Evolutionary conservation across 2,329 filamentous ascomycete genomes (phyloP).

Genomic region (Microdochium bolleyi): DNA sequence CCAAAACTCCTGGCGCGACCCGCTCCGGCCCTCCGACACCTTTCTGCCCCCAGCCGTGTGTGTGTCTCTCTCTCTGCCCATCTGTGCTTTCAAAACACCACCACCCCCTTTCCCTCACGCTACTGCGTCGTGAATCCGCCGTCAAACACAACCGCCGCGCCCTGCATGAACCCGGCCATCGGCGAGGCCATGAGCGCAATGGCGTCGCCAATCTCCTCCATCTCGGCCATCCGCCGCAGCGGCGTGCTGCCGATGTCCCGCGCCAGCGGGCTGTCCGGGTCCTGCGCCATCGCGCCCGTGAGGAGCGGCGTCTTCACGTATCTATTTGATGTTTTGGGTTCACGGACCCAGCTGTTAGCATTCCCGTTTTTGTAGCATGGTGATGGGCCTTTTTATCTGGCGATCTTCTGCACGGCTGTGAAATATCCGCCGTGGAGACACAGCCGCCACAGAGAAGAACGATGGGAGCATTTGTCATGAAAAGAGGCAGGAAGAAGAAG

Average conservation of each 20-base stretch:
- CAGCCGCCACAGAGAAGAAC: no score
- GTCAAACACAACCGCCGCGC: slow-evolving; percentile 36
- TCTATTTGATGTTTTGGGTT: slow-evolving; percentile 11
- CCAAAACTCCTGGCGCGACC: no score
- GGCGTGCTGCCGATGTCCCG: slow-evolving; percentile 35
- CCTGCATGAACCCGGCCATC: slow-evolving; percentile 45
- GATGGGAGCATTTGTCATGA: no score
- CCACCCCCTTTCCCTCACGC: background rate
- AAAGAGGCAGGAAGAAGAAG: background rate
- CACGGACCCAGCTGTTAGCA: background rate
- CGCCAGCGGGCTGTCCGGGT: slow-evolving; percentile 19
- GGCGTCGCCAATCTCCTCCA: slow-evolving; percentile 46
- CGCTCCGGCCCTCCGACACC: no score
- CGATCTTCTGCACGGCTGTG: no score
- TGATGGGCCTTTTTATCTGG: no score
- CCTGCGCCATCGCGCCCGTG: slow-evolving; percentile 12
- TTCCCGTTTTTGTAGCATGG: no score
- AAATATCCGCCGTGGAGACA: no score
- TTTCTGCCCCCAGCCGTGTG: no score
- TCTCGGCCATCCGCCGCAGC: slow-evolving; percentile 33
- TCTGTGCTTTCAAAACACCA: slow-evolving; percentile 8
- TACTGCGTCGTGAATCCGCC: slow-evolving; percentile 27
- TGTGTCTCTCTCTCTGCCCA: background rate
- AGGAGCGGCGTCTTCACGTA: slow-evolving; percentile 35
- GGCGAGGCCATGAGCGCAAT: slow-evolving; percentile 42